Evolutionary conservation across 345 rosid genomes (phyloP), one percentile per base, ranked within the genome.

Genomic region (Eucalyptus fibrosa): DNA sequence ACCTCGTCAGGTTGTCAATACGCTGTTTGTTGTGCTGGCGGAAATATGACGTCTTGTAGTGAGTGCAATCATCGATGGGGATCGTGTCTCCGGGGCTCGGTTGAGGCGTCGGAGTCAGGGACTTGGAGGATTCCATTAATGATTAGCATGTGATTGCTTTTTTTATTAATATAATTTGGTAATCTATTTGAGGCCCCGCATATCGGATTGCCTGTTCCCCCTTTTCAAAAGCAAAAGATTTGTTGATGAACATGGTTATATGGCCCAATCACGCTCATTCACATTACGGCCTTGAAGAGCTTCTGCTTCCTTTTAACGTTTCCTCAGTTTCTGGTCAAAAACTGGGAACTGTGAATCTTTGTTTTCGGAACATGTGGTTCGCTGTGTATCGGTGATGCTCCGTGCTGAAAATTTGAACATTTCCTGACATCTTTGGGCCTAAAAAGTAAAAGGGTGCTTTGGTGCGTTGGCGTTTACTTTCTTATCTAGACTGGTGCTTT

Each of bases 81-180:
- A 81, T 62, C 81, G 21, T 88, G 37, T 37, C 56, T 67, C 23
- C 50, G 45, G 72, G 50, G 32, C 67, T 89, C 44, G 86, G 44
- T 40, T 87, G 88, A 87, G 83, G 87, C 67, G 69, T 89, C 77
- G 21, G 88, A 47, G 51, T 37, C 42, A 37, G n/a, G 56, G 26
- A 34, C 56, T 30, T 34, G 69, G 86, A 89, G 30, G 86, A 89
- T 89, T 86, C 69, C 86, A 89, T 86, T 85, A 86, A 89, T 89
- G 88, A 89, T 89, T 86, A 62, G 77, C 88, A 67, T 72, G 69
- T 89, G 90, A 89, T 86, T 89, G 87, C 28, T 34, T 89, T 80
- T 34, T 45, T 87, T 50, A 47, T 87, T 37, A 65, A 17, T 67
- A 51, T 82, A n/a, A 37, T 77, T 37, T 40, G 16, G 85, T 80